phyloP scores from a whole-genome alignment of 352 stramenopile species.

The Phytophthora aleatoria region DNA sequence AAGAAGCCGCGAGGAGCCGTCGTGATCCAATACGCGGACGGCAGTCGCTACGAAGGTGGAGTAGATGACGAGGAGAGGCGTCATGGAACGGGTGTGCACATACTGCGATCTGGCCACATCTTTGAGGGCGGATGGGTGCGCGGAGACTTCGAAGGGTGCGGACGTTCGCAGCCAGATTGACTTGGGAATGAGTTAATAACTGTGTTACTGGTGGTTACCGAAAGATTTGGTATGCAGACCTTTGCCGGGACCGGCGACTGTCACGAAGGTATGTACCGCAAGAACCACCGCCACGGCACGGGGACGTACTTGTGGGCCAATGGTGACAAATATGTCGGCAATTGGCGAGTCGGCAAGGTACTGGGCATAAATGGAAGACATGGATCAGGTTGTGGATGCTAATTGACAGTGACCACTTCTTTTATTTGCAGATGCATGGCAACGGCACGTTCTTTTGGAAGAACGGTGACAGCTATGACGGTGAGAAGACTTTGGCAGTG shows the following conservation, averaged over 20 bases:
- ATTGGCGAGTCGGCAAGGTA: slow-evolving; percentile 84
- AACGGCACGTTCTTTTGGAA: slow-evolving; percentile 72
- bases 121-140: slow-evolving; percentile 86
- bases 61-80: slow-evolving; percentile 50
- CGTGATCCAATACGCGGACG: slow-evolving; percentile 66
- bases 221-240: slow-evolving; percentile 83
- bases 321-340: slow-evolving; percentile 89
- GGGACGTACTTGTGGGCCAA: slow-evolving; percentile 90
- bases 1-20: slow-evolving; percentile 49
- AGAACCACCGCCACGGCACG: slow-evolving; percentile 82
- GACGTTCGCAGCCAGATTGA: neutral
- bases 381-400: neutral
- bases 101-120: slow-evolving; percentile 59
- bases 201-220: neutral
- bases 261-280: slow-evolving; percentile 89
- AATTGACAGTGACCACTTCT: neutral
- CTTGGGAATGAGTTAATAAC: slow-evolving; percentile 4
- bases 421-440: slow-evolving; percentile 66
- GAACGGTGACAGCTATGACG: slow-evolving; percentile 81
- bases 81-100: slow-evolving; percentile 67
- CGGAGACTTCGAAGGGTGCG: slow-evolving; percentile 85
- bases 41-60: slow-evolving; percentile 69
- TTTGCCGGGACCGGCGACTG: slow-evolving; percentile 84
- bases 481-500: slow-evolving; percentile 34
- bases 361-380: neutral